These are phyloP conservation scores for Yamadazyma jaroonii DNA, from an alignment of 1,139 yeast genomes.

Conservation along the genomic window DNA sequence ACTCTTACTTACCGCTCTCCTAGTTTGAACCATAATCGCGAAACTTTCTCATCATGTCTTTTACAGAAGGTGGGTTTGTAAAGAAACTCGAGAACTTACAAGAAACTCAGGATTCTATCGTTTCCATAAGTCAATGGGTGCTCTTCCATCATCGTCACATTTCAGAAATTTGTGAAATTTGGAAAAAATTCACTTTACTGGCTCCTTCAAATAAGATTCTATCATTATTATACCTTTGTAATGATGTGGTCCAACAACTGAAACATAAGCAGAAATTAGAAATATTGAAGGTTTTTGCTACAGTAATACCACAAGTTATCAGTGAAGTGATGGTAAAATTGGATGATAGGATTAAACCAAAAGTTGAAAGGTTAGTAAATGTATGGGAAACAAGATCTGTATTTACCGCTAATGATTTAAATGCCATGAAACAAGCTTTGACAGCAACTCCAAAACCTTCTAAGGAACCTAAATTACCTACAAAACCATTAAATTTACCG, in stretches of 20 bases:
- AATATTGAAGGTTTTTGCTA: slow-evolving; percentile 57
- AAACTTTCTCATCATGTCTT: slow-evolving; percentile 50
- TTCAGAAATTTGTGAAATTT: slow-evolving; percentile 53
- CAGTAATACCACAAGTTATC: slow-evolving; percentile 41
- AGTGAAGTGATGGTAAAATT: slow-evolving; percentile 28
- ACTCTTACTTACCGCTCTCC: slow-evolving; percentile 7
- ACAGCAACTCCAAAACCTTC: neutral
- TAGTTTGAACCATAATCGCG: slow-evolving; percentile 15
- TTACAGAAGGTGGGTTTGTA: slow-evolving; percentile 51
- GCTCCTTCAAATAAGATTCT: slow-evolving; percentile 49
- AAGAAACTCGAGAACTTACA: slow-evolving; percentile 60
- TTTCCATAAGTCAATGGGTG: slow-evolving; percentile 82
- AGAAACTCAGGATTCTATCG: slow-evolving; percentile 83
- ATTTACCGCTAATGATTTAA: slow-evolving; percentile 28
- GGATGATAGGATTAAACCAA: slow-evolving; percentile 45
- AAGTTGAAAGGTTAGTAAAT: slow-evolving; percentile 59
- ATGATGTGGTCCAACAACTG: slow-evolving; percentile 83
- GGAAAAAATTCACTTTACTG: slow-evolving; percentile 46
- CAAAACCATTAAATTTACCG: neutral
- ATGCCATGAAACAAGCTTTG: slow-evolving; percentile 1
- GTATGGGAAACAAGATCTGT: slow-evolving; percentile 76
- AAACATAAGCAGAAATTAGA: slow-evolving; percentile 61
- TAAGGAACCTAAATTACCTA: neutral
- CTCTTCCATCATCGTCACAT: slow-evolving; percentile 74
- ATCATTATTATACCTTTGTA: slow-evolving; percentile 67